A percentile compares a stretch with the other conserved stretches of the same genome.
These are phyloP conservation scores for Scedosporium apiospermum DNA, from an alignment of 2,329 filamentous ascomycete species.

Conservation along the genomic window DNA sequence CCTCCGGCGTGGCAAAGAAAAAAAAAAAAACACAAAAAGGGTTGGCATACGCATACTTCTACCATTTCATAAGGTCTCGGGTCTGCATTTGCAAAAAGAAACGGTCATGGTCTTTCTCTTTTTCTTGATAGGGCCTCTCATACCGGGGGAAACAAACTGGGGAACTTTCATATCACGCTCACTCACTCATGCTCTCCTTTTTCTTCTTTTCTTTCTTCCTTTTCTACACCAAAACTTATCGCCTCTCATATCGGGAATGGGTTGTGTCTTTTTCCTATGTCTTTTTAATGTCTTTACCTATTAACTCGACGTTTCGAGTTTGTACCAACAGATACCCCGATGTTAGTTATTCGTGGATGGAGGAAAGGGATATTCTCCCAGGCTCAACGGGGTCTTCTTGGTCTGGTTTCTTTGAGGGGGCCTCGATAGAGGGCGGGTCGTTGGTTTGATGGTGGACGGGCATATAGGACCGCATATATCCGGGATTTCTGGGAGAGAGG, in stretches of 20 bases:
- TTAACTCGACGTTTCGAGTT: neutral
- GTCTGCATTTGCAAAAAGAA: neutral
- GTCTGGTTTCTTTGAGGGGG: too few species aligned
- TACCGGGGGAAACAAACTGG: too few species aligned
- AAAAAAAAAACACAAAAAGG: neutral
- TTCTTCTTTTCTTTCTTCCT: constrained; percentile 2
- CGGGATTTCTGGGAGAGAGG: too few species aligned
- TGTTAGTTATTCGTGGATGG: neutral
- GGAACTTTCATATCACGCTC: too few species aligned
- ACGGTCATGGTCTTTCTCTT: too few species aligned
- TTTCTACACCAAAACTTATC: neutral
- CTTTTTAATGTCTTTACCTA: neutral
- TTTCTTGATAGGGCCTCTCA: too few species aligned
- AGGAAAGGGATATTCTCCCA: neutral
- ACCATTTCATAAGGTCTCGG: neutral
- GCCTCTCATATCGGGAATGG: neutral
- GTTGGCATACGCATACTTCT: neutral
- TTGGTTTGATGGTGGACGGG: too few species aligned
- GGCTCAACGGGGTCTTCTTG: too few species aligned
- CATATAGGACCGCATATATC: too few species aligned
- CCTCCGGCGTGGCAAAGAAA: neutral
- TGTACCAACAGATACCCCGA: constrained; percentile 7
- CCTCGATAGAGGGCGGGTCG: too few species aligned
- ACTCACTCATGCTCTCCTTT: neutral
- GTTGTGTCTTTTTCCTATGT: constrained; percentile 1